These are phyloP conservation scores for Pyronema omphalodes DNA, from an alignment of 495 filamentous ascomycete genomes.

Conservation along the genomic window DNA sequence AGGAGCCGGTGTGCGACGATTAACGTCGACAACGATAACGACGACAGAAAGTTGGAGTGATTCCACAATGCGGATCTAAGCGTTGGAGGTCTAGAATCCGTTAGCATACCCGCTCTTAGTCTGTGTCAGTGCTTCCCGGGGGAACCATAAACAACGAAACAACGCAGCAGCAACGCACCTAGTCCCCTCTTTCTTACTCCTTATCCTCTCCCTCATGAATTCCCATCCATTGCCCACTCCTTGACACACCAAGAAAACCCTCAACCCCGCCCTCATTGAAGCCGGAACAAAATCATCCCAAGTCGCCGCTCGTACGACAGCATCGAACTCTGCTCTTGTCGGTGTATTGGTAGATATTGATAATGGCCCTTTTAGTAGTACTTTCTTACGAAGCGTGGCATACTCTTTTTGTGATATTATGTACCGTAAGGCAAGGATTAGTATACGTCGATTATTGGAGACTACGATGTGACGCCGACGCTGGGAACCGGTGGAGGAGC, in stretches of 20 bases:
- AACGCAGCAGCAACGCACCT: conserved; percentile 5
- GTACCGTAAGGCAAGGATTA: conserved; percentile 20
- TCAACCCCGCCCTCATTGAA: conserved; percentile 20
- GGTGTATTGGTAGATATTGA: conserved; percentile 10
- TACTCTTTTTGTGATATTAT: conserved; percentile 21
- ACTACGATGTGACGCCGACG: neutral
- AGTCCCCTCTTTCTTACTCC: conserved; percentile 7
- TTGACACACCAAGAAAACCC: conserved; percentile 17
- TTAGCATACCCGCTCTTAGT: neutral
- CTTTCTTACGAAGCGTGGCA: conserved; percentile 10
- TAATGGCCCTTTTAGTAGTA: conserved; percentile 15
- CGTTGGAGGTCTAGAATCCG: conserved; percentile 24
- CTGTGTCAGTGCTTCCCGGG: neutral
- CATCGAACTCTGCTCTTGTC: conserved; percentile 17
- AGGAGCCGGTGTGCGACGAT: conserved; percentile 75
- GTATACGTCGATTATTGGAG: conserved; percentile 8
- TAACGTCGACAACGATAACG: conserved; percentile 62
- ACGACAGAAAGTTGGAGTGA: conserved; percentile 56
- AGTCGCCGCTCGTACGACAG: conserved; percentile 7
- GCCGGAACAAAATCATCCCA: conserved; percentile 20
- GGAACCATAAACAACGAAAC: neutral
- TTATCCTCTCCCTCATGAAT: conserved; percentile 3
- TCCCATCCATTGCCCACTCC: conserved; percentile 12
- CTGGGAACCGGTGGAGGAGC: neutral
- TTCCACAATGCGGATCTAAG: conserved; percentile 38